Evolutionary conservation across 768 basidiomycete species (phyloP).

Genomic region (Vishniacozyma victoriae): DNA sequence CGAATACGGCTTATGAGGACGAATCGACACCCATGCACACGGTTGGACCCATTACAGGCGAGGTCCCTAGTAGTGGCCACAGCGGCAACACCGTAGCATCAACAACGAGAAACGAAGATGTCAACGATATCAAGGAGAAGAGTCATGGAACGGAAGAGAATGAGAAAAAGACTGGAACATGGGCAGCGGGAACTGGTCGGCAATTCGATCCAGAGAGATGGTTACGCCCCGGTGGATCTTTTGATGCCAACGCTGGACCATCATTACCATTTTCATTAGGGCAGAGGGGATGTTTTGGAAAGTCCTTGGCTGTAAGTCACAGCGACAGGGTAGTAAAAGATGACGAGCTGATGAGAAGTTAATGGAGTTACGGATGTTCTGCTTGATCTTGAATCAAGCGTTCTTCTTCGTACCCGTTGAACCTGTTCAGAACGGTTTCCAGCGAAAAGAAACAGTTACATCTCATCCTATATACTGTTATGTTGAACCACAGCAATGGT

Average conservation of each 20-base stretch:
- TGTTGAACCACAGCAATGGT: constrained; percentile 27
- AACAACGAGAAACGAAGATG: neutral
- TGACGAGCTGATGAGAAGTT: constrained; percentile 15
- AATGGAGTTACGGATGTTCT: constrained; percentile 35
- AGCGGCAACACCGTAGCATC: neutral
- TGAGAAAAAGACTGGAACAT: constrained; percentile 21
- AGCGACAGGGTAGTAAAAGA: neutral
- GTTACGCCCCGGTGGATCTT: constrained; percentile 18
- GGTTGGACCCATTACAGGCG: neutral
- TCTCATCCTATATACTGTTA: constrained; percentile 26
- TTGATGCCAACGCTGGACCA: constrained; percentile 30
- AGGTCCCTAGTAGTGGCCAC: neutral
- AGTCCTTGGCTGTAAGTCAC: constrained; percentile 34
- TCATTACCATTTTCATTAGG: constrained; percentile 36
- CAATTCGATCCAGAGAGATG: constrained; percentile 38
- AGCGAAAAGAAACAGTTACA: constrained; percentile 21
- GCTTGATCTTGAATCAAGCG: constrained; percentile 27
- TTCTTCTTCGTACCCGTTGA: constrained; percentile 39
- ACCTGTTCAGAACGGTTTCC: constrained; percentile 18
- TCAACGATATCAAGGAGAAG: neutral
- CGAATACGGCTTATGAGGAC: constrained; percentile 19
- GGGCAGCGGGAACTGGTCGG: constrained; percentile 20
- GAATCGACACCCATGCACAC: constrained; percentile 5
- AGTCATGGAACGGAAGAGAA: constrained; percentile 2
- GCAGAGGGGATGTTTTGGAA: constrained; percentile 40